Conservation (phyloP, 1,284 basidiomycete genomes). For the Tilletia setariae region DNA sequence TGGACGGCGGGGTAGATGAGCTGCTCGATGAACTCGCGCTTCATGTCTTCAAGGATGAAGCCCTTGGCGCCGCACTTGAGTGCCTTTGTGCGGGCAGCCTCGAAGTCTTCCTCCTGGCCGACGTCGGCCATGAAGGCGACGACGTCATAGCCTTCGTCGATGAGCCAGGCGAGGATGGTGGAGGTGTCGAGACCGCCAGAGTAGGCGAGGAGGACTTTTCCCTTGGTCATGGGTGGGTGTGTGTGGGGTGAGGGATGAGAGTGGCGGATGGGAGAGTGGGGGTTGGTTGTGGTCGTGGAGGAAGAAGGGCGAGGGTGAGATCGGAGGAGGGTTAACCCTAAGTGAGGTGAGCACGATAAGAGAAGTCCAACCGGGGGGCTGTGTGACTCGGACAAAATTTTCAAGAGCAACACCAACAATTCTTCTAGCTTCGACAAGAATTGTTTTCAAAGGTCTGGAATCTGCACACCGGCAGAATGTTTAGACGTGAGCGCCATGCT, state of each 20-base stretch:
- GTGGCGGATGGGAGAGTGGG: not conserved
- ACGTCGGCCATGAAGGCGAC: constrained; percentile 99
- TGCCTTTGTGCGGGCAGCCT: constrained; percentile 86
- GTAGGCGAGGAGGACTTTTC: constrained; percentile 89
- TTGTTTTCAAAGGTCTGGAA: too few relatives aligned
- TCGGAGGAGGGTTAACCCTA: too few relatives aligned
- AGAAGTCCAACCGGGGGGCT: too few relatives aligned
- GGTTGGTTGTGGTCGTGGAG: not conserved
- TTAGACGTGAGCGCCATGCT: too few relatives aligned
- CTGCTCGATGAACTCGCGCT: constrained; percentile 90
- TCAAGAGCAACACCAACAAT: too few relatives aligned
- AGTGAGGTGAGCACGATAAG: too few relatives aligned
- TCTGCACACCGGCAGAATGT: too few relatives aligned
- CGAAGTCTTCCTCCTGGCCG: constrained; percentile 98
- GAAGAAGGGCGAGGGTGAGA: not conserved
- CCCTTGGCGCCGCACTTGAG: constrained; percentile 87
- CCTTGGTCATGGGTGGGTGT: constrained; percentile 56
- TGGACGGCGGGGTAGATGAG: constrained; percentile 95
- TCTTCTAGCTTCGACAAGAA: too few relatives aligned
- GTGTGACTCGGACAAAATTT: too few relatives aligned
- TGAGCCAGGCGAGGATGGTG: constrained; percentile 58
- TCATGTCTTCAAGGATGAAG: constrained; percentile 91
- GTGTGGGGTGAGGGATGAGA: not conserved
- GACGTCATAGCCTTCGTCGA: constrained; percentile 96
- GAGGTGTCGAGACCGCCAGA: constrained; percentile 76